A percentile compares a stretch with the other conserved stretches of the same genome.
Evolutionary conservation across 2,329 filamentous ascomycete genomes (phyloP).

Genomic region (Fusarium sp.): DNA sequence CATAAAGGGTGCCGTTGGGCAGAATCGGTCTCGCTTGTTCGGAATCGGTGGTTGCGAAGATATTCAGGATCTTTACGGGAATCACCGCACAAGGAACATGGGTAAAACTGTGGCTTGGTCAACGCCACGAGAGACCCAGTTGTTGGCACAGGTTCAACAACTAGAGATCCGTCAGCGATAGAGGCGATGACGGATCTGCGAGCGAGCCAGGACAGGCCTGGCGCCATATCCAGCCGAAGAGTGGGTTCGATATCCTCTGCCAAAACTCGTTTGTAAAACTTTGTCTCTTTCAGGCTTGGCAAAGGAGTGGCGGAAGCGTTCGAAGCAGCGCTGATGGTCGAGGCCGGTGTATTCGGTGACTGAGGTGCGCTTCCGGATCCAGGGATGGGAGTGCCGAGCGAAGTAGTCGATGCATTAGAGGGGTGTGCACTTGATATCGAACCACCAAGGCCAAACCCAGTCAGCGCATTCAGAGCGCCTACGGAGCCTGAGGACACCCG

Average conservation of each 20-base stretch:
- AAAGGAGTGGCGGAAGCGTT: slow-evolving; percentile 51
- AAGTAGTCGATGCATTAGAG: slow-evolving; percentile 71
- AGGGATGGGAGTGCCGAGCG: slow-evolving; percentile 63
- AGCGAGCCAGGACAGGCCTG: slow-evolving; percentile 92
- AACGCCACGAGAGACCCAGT: slow-evolving; percentile 62
- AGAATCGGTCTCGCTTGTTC: slow-evolving; percentile 85
- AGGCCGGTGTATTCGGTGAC: slow-evolving; percentile 69
- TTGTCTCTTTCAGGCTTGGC: slow-evolving; percentile 84
- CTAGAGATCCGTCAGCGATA: slow-evolving; percentile 84
- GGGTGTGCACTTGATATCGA: slow-evolving; percentile 61
- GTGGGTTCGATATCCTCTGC: slow-evolving; percentile 96
- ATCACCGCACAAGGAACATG: slow-evolving; percentile 92
- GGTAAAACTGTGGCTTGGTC: slow-evolving; percentile 67
- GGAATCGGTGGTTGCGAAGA: slow-evolving; percentile 86
- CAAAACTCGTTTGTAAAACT: slow-evolving; percentile 91
- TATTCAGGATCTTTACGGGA: slow-evolving; percentile 76
- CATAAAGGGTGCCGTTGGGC: slow-evolving; percentile 92
- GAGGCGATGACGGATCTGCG: slow-evolving; percentile 85
- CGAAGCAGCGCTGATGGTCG: slow-evolving; percentile 60
- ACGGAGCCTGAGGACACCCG: slow-evolving; percentile 78
- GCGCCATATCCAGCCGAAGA: slow-evolving; percentile 86
- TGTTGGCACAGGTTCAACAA: slow-evolving; percentile 87
- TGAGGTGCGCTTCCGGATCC: slow-evolving; percentile 66
- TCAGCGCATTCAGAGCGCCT: slow-evolving; percentile 61
- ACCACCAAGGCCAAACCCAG: slow-evolving; percentile 57